phyloP scores from a whole-genome alignment of 441 rosid species.

The Bocquillonia castaneifolia region DNA sequence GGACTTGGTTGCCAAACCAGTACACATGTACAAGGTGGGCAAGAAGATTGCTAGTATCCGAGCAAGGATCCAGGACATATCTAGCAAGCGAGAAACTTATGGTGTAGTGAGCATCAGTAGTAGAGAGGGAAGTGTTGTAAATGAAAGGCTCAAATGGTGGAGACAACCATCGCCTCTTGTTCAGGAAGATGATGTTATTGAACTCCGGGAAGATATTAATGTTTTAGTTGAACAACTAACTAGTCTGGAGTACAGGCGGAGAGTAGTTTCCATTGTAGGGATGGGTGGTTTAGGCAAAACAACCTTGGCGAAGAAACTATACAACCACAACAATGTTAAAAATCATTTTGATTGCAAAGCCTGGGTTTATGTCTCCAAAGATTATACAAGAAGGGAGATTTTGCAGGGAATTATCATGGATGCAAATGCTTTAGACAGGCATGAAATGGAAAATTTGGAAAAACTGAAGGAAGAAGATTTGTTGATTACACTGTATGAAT shows the following conservation, averaged over 20 bases:
- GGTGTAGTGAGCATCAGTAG: not conserved
- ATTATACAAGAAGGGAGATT: not conserved
- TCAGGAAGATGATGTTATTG: not conserved
- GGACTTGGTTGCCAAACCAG: not conserved
- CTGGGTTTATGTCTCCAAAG: not conserved
- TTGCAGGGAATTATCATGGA: not conserved
- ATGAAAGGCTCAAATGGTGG: not conserved
- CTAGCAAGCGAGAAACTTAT: not conserved
- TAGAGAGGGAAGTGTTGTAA: not conserved
- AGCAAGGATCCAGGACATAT: not conserved
- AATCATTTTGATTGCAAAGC: not conserved
- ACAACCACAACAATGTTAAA: not conserved
- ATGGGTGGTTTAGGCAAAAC: not conserved
- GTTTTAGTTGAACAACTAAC: not conserved
- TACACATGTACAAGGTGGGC: not conserved
- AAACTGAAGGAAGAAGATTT: not conserved
- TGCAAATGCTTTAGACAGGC: not conserved
- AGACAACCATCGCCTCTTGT: not conserved
- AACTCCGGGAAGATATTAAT: not conserved
- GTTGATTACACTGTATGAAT: not conserved
- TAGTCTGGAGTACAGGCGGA: not conserved
- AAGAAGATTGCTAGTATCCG: not conserved
- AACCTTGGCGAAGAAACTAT: not conserved
- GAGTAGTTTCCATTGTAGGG: not conserved
- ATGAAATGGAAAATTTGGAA: not conserved